Conservation (phyloP, 441 rosid species). For the Syzygium malaccense region DNA sequence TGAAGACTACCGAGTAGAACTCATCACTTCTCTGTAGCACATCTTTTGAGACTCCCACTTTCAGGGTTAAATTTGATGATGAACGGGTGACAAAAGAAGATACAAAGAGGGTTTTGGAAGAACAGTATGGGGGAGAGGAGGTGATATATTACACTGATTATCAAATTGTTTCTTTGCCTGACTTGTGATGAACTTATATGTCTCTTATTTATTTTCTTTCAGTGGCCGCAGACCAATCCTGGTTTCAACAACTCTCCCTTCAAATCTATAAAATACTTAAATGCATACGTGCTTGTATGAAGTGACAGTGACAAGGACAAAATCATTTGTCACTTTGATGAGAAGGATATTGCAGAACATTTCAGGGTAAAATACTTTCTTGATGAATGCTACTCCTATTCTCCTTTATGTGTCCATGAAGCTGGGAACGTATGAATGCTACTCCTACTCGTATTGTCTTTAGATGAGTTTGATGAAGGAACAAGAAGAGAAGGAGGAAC, state of each 20-base stretch:
- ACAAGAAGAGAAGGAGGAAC: slow-evolving; percentile 84
- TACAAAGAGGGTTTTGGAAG: slow-evolving; percentile 78
- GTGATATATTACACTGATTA: slow-evolving; percentile 21
- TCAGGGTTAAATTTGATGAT: slow-evolving; percentile 90
- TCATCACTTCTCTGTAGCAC: background rate
- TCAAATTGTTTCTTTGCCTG: background rate
- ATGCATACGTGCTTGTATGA: slow-evolving; percentile 88
- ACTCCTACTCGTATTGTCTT: slow-evolving; percentile 11
- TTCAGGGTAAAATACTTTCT: slow-evolving; percentile 45
- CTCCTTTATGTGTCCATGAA: background rate
- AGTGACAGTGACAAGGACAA: slow-evolving; percentile 93
- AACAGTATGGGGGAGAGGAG: slow-evolving; percentile 95
- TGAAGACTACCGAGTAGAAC: background rate
- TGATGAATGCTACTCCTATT: background rate
- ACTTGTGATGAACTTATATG: background rate
- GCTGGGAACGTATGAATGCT: background rate
- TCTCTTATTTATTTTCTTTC: slow-evolving; percentile 13
- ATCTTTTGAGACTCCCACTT: background rate
- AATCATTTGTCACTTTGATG: slow-evolving; percentile 82
- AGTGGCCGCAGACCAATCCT: slow-evolving; percentile 84
- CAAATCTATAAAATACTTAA: slow-evolving; percentile 80
- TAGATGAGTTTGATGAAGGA: slow-evolving; percentile 87
- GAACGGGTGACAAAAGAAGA: slow-evolving; percentile 94
- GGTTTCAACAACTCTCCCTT: slow-evolving; percentile 79
- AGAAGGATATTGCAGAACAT: slow-evolving; percentile 91